Percentiles rank a stretch among this genome's conserved stretches.
Evolutionary conservation across 2,329 filamentous ascomycete species (phyloP).

Genomic region (Trichoderma sp.): DNA sequence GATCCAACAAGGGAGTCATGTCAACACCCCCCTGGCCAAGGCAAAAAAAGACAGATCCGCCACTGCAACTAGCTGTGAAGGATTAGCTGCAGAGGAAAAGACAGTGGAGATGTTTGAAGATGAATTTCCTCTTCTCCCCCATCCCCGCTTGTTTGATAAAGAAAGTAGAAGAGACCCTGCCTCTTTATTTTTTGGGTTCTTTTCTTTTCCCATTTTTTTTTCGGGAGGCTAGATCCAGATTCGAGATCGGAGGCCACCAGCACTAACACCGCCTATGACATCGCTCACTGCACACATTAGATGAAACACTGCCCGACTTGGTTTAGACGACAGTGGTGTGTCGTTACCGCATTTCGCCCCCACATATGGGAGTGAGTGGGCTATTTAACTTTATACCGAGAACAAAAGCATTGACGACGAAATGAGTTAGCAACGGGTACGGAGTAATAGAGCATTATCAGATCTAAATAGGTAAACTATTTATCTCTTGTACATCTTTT

Average conservation of each 20-base stretch:
- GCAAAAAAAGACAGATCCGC: conserved; percentile 1
- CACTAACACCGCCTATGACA: background rate
- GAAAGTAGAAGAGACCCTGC: background rate
- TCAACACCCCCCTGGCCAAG: conserved; percentile 7
- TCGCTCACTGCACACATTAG: background rate
- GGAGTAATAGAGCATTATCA: background rate
- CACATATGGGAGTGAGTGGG: background rate
- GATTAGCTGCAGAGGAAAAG: background rate
- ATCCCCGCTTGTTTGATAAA: background rate
- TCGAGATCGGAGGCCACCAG: conserved; percentile 10
- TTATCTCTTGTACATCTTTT: background rate
- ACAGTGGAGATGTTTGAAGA: background rate
- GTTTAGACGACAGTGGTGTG: background rate
- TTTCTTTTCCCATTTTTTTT: background rate
- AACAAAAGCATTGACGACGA: background rate
- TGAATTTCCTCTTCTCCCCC: background rate
- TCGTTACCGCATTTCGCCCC: conserved; percentile 1
- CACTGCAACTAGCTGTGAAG: background rate
- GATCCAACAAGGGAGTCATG: background rate
- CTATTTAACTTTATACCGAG: background rate
- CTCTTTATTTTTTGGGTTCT: background rate
- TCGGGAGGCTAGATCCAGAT: background rate
- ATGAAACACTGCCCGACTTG: background rate
- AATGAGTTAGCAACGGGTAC: background rate
- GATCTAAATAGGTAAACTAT: background rate